phyloP scores from a whole-genome alignment of 139 green algal species.

The Chlorella vulgaris region DNA sequence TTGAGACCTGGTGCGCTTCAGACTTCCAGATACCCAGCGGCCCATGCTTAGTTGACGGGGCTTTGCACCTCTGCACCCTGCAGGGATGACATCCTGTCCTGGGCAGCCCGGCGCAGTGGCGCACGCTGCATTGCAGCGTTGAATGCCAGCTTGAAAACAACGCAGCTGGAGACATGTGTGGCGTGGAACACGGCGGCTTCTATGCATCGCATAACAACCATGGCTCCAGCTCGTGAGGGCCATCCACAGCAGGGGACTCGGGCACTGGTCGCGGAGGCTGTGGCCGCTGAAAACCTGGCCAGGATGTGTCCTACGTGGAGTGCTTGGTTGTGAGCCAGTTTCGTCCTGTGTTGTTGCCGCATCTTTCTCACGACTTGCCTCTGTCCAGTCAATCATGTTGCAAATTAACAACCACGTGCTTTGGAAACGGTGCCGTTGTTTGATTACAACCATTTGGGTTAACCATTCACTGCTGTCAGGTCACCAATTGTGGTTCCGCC shows the following conservation, averaged over 20 bases:
- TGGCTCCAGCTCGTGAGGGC: neutral
- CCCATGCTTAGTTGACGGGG: no score
- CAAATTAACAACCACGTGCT: no score
- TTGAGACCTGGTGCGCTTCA: slow-evolving; percentile 61
- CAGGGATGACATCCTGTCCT: slow-evolving; percentile 59
- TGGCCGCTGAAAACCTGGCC: slow-evolving; percentile 79
- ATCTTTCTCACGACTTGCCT: no score
- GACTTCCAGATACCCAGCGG: neutral
- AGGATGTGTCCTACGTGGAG: slow-evolving; percentile 89
- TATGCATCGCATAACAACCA: slow-evolving; percentile 9
- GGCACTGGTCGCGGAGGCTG: slow-evolving; percentile 81
- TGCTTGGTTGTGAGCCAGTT: no score
- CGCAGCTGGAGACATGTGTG: slow-evolving; percentile 44
- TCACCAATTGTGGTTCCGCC: no score
- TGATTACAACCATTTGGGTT: no score
- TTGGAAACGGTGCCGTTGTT: no score
- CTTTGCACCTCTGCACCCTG: no score
- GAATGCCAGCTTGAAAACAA: slow-evolving; percentile 30
- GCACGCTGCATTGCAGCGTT: slow-evolving; percentile 34
- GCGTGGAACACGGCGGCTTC: slow-evolving; percentile 16
- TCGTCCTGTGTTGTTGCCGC: no score
- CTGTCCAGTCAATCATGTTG: no score
- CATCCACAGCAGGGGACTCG: slow-evolving; percentile 69
- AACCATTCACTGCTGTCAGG: no score
- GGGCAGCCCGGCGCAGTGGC: slow-evolving; percentile 31